Conservation (phyloP, 2,329 filamentous ascomycete species). For the Aspergillus viridinutans region DNA sequence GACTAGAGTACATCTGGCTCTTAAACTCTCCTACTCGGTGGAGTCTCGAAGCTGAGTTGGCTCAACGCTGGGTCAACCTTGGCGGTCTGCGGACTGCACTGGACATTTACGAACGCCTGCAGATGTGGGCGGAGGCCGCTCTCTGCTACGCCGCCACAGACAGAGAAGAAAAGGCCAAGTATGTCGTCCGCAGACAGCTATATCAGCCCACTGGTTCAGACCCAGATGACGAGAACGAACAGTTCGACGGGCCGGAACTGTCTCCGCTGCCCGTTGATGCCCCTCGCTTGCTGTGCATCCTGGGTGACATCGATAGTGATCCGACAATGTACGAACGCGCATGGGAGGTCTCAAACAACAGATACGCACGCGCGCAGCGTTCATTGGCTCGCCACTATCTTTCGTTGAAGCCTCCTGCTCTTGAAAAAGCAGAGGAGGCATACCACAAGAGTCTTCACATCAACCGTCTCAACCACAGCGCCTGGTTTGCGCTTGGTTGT, state of each 20-base stretch:
- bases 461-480: conserved; percentile 74
- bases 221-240: conserved; percentile 50
- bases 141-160: conserved; percentile 77
- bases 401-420: conserved; percentile 55
- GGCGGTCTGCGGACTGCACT: conserved; percentile 85
- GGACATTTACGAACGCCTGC: conserved; percentile 90
- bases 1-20: conserved; percentile 78
- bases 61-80: conserved; percentile 83
- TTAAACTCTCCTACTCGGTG: conserved; percentile 81
- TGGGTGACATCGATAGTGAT: conserved; percentile 81
- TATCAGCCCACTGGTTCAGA: conserved; percentile 58
- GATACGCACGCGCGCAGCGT: conserved; percentile 82
- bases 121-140: conserved; percentile 92
- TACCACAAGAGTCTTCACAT: conserved; percentile 73
- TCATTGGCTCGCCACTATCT: conserved; percentile 79
- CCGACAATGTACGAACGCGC: conserved; percentile 74
- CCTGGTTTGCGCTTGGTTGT: conserved; percentile 90
- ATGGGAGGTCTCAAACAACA: conserved; percentile 76
- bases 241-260: conserved; percentile 65
- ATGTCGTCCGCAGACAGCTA: conserved; percentile 71
- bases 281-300: conserved; percentile 83
- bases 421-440: conserved; percentile 66
- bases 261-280: conserved; percentile 73
- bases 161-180: conserved; percentile 77
- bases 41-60: conserved; percentile 91